Conservation (phyloP, 768 basidiomycete genomes). For the Saitozyma podzolica region DNA sequence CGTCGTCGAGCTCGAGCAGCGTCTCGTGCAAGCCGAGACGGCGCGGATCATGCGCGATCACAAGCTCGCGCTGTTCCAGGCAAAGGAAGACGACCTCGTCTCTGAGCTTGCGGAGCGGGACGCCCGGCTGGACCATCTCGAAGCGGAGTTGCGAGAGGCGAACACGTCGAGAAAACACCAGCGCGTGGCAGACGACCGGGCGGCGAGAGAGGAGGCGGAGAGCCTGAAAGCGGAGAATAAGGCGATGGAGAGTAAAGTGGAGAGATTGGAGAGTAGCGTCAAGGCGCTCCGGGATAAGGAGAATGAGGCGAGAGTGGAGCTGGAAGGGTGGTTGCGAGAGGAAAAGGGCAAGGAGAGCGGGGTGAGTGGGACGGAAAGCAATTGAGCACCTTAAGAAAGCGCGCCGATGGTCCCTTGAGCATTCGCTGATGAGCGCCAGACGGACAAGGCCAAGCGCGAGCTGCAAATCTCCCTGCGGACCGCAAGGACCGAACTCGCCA, state of each 20-base stretch:
- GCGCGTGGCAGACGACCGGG: too few species aligned
- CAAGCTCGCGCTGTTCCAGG: conserved; percentile 40
- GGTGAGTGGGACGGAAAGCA: conserved; percentile 13
- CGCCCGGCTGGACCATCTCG: conserved; percentile 20
- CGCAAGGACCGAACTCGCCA: conserved; percentile 26
- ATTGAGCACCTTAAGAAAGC: too few species aligned
- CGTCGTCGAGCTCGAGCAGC: conserved; percentile 39
- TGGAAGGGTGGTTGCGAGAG: conserved; percentile 24
- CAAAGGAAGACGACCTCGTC: conserved; percentile 34
- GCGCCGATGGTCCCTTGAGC: neutral
- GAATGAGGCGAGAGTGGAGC: conserved; percentile 26
- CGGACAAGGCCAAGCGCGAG: conserved; percentile 32
- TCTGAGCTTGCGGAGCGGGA: conserved; percentile 35
- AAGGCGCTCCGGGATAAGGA: conserved; percentile 27
- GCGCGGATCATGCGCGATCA: conserved; percentile 43
- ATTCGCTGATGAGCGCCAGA: conserved; percentile 1
- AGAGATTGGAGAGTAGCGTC: conserved; percentile 27
- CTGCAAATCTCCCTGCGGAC: conserved; percentile 24
- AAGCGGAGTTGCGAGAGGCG: conserved; percentile 16
- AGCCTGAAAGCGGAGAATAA: conserved; percentile 8
- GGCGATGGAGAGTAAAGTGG: conserved; percentile 21
- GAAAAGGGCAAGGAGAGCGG: conserved; percentile 29
- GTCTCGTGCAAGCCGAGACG: conserved; percentile 32
- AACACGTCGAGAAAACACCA: too few species aligned
- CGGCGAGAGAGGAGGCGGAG: neutral